Evolutionary conservation across 2,329 filamentous ascomycete species (phyloP).

Genomic region (Sordariomycetes sp.): DNA sequence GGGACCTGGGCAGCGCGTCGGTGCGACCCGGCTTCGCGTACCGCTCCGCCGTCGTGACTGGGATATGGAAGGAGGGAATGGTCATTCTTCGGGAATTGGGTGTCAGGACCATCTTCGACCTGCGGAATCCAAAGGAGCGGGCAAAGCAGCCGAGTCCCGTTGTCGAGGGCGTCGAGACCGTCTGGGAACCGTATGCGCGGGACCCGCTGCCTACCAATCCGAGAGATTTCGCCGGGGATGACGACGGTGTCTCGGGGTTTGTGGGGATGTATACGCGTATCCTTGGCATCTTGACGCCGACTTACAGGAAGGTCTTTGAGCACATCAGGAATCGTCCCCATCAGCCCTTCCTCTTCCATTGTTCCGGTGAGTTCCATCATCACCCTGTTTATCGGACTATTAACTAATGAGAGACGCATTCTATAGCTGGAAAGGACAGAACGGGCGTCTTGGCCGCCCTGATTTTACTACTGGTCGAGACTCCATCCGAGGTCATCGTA

Average conservation of each 20-base stretch:
- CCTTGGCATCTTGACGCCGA: background rate
- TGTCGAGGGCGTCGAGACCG: background rate
- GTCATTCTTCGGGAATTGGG: constrained; percentile 36
- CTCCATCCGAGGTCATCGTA: background rate
- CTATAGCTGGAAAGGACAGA: background rate
- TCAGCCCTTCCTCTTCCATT: background rate
- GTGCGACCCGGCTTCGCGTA: constrained; percentile 44
- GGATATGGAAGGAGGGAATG: constrained; percentile 38
- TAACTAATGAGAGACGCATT: background rate
- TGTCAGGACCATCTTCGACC: constrained; percentile 55
- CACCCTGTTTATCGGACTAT: background rate
- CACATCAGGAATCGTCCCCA: background rate
- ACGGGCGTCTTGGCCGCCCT: background rate
- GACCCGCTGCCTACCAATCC: background rate
- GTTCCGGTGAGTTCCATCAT: background rate
- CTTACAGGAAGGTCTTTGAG: background rate
- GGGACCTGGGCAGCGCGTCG: constrained; percentile 51
- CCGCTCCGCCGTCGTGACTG: constrained; percentile 54
- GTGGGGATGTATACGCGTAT: background rate
- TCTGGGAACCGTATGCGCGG: background rate
- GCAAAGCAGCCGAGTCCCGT: background rate
- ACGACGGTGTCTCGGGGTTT: background rate
- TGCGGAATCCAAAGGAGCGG: constrained; percentile 26
- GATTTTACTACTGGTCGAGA: background rate
- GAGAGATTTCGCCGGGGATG: background rate